phyloP scores from a whole-genome alignment of 2,329 filamentous ascomycete genomes.

The Paraconiothyrium brasiliense region DNA sequence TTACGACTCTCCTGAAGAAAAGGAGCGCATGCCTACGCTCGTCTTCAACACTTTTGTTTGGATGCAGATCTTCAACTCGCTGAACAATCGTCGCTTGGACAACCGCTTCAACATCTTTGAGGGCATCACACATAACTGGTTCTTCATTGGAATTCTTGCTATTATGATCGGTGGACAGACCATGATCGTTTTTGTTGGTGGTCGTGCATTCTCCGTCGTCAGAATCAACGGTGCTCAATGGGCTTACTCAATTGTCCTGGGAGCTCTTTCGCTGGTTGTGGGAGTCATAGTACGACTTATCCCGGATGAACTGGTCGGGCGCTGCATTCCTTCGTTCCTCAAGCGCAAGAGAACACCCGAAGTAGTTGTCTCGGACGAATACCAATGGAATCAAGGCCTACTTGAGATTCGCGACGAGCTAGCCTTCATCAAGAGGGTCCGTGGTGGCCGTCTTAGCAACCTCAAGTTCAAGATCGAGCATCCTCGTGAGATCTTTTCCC shows the following conservation, averaged over 20 bases:
- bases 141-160: constrained; percentile 85
- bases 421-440: constrained; percentile 80
- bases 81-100: constrained; percentile 95
- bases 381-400: constrained; percentile 74
- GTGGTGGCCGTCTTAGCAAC: constrained; percentile 82
- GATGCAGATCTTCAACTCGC: constrained; percentile 99
- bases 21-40: constrained; percentile 72
- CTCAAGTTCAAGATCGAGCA: constrained; percentile 81
- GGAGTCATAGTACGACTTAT: constrained; percentile 83
- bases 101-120: constrained; percentile 97
- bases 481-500: constrained; percentile 75
- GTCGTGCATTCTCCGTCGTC: constrained; percentile 79
- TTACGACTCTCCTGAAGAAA: constrained; percentile 59
- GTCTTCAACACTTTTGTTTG: constrained; percentile 99
- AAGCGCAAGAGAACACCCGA: constrained; percentile 54
- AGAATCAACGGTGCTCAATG: constrained; percentile 78
- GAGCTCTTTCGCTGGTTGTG: constrained; percentile 83
- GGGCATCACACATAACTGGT: constrained; percentile 82
- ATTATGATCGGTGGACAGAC: constrained; percentile 91
- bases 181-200: constrained; percentile 89
- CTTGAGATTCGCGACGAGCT: constrained; percentile 82
- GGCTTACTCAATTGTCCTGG: constrained; percentile 86
- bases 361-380: constrained; percentile 56
- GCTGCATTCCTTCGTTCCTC: constrained; percentile 54
- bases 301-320: constrained; percentile 72